Percentiles rank a stretch among this genome's conserved stretches.
These are phyloP conservation scores for Pisolithus albus DNA, from an alignment of 768 basidiomycete species.

Conservation along the genomic window DNA sequence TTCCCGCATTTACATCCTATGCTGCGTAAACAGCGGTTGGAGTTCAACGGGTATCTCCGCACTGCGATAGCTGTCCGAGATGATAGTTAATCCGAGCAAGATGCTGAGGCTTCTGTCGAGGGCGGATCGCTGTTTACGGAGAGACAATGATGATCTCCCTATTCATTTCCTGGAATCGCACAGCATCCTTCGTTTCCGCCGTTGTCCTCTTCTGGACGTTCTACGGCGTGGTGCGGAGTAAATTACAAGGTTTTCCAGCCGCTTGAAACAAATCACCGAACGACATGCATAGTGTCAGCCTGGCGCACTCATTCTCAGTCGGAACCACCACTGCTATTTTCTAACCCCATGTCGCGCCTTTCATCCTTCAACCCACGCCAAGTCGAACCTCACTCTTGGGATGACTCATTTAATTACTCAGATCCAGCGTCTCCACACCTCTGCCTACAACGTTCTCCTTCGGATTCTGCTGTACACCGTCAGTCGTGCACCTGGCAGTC, in stretches of 20 bases:
- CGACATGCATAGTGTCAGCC: neutral
- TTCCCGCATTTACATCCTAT: slow-evolving; percentile 51
- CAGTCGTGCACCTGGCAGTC: slow-evolving; percentile 47
- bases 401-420: too few relatives aligned
- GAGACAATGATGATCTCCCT: neutral
- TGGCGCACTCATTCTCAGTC: too few relatives aligned
- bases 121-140: neutral
- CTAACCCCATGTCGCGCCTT: too few relatives aligned
- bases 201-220: neutral
- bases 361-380: too few relatives aligned
- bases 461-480: too few relatives aligned
- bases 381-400: too few relatives aligned
- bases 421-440: too few relatives aligned
- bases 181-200: neutral
- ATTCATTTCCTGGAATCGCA: neutral
- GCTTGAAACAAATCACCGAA: slow-evolving; percentile 2
- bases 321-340: too few relatives aligned
- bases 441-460: too few relatives aligned
- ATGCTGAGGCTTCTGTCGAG: slow-evolving; percentile 7
- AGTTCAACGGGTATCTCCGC: slow-evolving; percentile 50
- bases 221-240: neutral
- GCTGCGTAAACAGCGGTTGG: slow-evolving; percentile 47
- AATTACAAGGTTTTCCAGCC: neutral
- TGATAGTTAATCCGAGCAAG: slow-evolving; percentile 17
- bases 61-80: slow-evolving; percentile 40